A percentile compares a stretch with the other conserved stretches of the same genome.
These are phyloP conservation scores for Thielaviopsis punctulata DNA, from an alignment of 2,329 filamentous ascomycete species.

Conservation along the genomic window DNA sequence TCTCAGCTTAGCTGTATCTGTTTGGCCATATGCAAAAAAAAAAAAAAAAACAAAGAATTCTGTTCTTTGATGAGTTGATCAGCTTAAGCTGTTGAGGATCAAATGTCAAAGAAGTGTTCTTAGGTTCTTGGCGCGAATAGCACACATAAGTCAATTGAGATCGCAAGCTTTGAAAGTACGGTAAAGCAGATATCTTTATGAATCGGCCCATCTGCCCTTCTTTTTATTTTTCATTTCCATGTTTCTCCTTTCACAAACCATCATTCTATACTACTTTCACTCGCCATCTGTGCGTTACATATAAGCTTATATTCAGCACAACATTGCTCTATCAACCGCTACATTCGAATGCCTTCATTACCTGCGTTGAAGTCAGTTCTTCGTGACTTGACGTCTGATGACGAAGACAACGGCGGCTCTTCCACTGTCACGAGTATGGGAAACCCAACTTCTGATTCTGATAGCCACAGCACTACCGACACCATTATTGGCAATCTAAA, in stretches of 20 bases:
- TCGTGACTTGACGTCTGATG: neutral
- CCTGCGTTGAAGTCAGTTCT: neutral
- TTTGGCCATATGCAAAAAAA: too few species aligned
- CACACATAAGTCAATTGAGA: neutral
- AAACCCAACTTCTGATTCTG: neutral
- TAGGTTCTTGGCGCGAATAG: neutral
- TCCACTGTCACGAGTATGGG: neutral
- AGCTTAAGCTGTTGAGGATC: neutral
- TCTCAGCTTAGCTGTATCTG: too few species aligned
- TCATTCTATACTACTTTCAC: neutral
- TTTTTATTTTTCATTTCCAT: neutral
- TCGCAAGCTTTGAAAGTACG: neutral
- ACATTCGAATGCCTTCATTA: neutral
- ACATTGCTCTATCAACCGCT: neutral
- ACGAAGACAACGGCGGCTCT: neutral
- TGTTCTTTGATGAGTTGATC: too few species aligned
- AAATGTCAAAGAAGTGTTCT: neutral
- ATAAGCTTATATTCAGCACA: neutral
- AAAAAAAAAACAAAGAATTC: too few species aligned
- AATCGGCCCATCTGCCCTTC: neutral
- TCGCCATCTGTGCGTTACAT: neutral
- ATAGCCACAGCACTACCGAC: neutral
- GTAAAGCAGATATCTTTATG: neutral
- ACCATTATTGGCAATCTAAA: neutral
- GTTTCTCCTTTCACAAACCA: neutral